Evolutionary conservation across 208 protist species (phyloP).

Genomic region (Leishmania arabica): DNA sequence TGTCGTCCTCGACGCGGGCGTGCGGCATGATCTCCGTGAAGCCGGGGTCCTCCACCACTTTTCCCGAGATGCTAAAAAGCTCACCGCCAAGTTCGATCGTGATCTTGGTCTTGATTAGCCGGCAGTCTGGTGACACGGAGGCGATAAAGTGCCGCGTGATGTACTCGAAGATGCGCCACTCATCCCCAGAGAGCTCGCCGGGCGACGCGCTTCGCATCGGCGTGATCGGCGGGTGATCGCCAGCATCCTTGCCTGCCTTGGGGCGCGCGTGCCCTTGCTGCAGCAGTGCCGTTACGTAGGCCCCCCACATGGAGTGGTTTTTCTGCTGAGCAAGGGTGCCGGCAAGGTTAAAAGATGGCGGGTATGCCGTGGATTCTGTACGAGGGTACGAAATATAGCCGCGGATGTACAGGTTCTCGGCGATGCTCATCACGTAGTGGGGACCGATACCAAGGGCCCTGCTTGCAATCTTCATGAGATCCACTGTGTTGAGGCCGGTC

Average conservation of each 20-base stretch:
- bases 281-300: constrained; percentile 70
- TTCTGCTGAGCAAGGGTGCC: constrained; percentile 62
- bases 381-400: constrained; percentile 98
- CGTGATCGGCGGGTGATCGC: constrained; percentile 93
- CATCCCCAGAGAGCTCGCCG: constrained; percentile 73
- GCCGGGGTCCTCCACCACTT: constrained; percentile 77
- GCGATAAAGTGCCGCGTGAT: constrained; percentile 91
- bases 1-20: constrained; percentile 71
- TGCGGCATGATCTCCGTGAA: constrained; percentile 89
- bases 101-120: constrained; percentile 67
- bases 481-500: constrained; percentile 94
- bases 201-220: constrained; percentile 76
- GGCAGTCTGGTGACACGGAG: constrained; percentile 82
- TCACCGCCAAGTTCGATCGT: constrained; percentile 80
- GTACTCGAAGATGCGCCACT: constrained; percentile 92
- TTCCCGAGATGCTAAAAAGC: constrained; percentile 74
- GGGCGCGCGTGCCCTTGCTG: constrained; percentile 60
- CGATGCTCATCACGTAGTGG: constrained; percentile 93
- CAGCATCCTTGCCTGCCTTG: constrained; percentile 87
- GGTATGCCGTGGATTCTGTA: constrained; percentile 96
- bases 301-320: constrained; percentile 67
- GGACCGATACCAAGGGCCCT: constrained; percentile 87
- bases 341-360: constrained; percentile 86
- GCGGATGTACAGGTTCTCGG: constrained; percentile 96
- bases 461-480: constrained; percentile 93